These are phyloP conservation scores for Verticillium albo-atrum DNA, from an alignment of 2,329 filamentous ascomycete genomes.

Conservation along the genomic window DNA sequence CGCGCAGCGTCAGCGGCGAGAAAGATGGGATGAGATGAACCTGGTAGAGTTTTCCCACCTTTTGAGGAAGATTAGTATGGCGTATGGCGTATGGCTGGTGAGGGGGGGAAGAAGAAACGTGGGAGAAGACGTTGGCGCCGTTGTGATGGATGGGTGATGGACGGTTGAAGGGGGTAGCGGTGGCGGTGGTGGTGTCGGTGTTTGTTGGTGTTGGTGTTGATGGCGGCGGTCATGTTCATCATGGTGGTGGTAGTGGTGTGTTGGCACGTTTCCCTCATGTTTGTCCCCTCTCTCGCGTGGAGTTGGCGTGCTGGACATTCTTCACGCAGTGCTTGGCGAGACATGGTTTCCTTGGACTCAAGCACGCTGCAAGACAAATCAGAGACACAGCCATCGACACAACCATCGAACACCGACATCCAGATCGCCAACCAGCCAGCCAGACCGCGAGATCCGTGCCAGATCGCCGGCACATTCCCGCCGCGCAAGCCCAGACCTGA, in stretches of 20 bases:
- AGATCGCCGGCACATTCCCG: not conserved
- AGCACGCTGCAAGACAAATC: not conserved
- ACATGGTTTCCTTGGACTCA: not conserved
- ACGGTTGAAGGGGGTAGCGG: too few relatives aligned
- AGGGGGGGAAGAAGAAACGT: too few relatives aligned
- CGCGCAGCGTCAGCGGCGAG: not conserved
- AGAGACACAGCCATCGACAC: too few relatives aligned
- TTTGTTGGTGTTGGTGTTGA: too few relatives aligned
- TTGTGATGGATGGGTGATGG: too few relatives aligned
- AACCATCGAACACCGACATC: too few relatives aligned
- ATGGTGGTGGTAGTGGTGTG: not conserved
- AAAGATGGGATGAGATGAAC: not conserved
- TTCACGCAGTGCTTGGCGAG: not conserved
- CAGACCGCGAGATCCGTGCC: not conserved
- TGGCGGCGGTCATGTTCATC: too few relatives aligned
- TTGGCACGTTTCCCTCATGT: not conserved
- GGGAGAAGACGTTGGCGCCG: too few relatives aligned
- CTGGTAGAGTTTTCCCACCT: too few relatives aligned
- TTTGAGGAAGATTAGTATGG: too few relatives aligned
- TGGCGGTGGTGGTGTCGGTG: too few relatives aligned
- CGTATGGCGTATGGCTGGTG: too few relatives aligned
- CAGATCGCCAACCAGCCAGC: not conserved
- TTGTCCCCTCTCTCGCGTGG: not conserved
- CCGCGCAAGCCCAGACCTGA: not conserved
- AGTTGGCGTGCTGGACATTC: not conserved